These are phyloP conservation scores for Mortierella sp. DNA, from an alignment of 371 early-diverging fungal species.

Conservation along the genomic window DNA sequence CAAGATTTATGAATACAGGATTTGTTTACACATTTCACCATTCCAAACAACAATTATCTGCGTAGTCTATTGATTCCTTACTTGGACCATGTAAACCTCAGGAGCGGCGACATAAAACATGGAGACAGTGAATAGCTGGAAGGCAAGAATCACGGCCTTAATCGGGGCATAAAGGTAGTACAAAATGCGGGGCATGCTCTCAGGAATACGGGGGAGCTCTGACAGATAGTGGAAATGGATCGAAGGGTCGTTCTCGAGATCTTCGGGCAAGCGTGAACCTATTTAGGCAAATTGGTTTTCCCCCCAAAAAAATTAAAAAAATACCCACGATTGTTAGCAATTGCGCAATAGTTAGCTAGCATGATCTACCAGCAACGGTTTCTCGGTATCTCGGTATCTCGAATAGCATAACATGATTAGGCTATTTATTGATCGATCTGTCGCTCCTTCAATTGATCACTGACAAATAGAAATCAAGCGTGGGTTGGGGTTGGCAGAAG, in stretches of 20 bases:
- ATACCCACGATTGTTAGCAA: not conserved
- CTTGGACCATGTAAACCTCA: conserved; percentile 88
- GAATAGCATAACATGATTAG: not conserved
- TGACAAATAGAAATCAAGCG: conserved; percentile 2
- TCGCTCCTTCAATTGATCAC: not conserved
- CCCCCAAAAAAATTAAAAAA: not conserved
- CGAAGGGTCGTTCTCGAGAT: conserved; percentile 48
- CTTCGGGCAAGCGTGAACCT: conserved; percentile 53
- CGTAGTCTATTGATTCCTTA: conserved; percentile 52
- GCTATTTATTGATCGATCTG: conserved; percentile 1
- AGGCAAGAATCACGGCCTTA: conserved; percentile 65
- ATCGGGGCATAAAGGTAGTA: conserved; percentile 76
- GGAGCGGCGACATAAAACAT: conserved; percentile 60
- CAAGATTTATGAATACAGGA: not conserved
- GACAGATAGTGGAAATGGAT: conserved; percentile 44
- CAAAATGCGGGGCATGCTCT: conserved; percentile 64
- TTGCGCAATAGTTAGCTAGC: not conserved
- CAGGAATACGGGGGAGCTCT: conserved; percentile 62
- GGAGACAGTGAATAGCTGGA: conserved; percentile 61
- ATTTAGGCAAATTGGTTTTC: conserved; percentile 6
- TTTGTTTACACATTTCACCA: not conserved
- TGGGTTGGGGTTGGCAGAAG: not conserved
- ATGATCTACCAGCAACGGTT: not conserved
- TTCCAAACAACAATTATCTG: not conserved
- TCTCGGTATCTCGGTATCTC: not conserved